Evolutionary conservation across 2,329 filamentous ascomycete species (phyloP).

Genomic region (Colletotrichum tropicale): DNA sequence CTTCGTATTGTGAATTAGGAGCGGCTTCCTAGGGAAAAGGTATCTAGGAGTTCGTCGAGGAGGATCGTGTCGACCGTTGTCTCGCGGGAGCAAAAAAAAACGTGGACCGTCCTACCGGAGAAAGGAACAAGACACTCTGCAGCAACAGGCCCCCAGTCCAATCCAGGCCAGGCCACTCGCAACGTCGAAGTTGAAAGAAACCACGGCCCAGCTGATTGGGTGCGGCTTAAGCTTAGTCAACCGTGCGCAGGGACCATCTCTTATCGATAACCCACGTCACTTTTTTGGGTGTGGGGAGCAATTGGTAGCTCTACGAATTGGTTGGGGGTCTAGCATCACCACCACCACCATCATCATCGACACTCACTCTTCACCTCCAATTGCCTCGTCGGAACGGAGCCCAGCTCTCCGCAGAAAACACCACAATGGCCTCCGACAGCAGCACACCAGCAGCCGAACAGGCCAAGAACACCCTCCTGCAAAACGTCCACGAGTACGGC

Average conservation of each 20-base stretch:
- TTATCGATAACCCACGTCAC: constrained; percentile 20
- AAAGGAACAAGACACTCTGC: constrained; percentile 3
- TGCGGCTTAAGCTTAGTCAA: constrained; percentile 4
- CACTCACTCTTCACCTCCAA: background rate
- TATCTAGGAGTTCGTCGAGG: background rate
- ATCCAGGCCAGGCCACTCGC: background rate
- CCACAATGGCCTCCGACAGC: background rate
- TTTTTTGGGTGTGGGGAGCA: background rate
- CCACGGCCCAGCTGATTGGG: constrained; percentile 8
- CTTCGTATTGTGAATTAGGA: background rate
- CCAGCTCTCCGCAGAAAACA: background rate
- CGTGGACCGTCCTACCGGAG: background rate
- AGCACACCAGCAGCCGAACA: background rate
- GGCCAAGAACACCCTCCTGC: background rate
- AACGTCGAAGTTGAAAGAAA: constrained; percentile 13
- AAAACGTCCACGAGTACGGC: constrained; percentile 49
- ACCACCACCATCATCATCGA: background rate
- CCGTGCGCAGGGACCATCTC: background rate
- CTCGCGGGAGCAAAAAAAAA: background rate
- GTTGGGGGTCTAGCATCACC: background rate
- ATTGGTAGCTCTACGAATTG: background rate
- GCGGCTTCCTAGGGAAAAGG: background rate
- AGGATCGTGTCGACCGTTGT: background rate
- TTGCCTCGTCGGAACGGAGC: background rate
- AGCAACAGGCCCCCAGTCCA: background rate